phyloP scores from a whole-genome alignment of 768 basidiomycete species.

The Serendipita indica region DNA sequence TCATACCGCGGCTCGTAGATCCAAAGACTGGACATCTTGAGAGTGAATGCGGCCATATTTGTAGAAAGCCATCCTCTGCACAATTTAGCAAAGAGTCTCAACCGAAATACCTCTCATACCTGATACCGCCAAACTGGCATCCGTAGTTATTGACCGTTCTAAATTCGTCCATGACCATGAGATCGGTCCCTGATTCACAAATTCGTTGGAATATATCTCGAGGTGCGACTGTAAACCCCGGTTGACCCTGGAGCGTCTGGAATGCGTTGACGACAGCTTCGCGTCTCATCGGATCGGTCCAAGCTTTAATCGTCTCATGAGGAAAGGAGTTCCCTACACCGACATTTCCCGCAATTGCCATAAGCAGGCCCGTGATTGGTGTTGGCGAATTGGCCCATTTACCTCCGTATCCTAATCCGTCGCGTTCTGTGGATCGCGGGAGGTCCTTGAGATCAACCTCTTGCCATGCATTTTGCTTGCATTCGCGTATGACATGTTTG shows the following conservation, averaged over 20 bases:
- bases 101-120: neutral
- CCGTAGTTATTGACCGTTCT: conserved; percentile 17
- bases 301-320: neutral
- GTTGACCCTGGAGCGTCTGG: neutral
- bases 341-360: neutral
- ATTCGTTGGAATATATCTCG: conserved; percentile 8
- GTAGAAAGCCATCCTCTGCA: conserved; percentile 15
- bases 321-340: neutral
- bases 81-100: neutral
- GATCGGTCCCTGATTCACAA: conserved; percentile 6
- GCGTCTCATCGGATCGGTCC: neutral
- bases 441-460: neutral
- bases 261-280: neutral
- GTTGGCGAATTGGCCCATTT: neutral
- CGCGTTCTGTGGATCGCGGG: neutral
- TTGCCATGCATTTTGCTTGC: conserved; percentile 1
- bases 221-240: neutral
- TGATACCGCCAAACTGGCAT: conserved; percentile 16
- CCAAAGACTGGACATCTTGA: conserved; percentile 13
- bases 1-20: neutral
- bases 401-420: neutral
- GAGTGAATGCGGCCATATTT: conserved; percentile 14
- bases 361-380: neutral
- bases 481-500: neutral
- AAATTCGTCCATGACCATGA: conserved; percentile 13